These are phyloP conservation scores for Melocanna baccifera DNA, from an alignment of 176 grass and related monocot species.

Conservation along the genomic window DNA sequence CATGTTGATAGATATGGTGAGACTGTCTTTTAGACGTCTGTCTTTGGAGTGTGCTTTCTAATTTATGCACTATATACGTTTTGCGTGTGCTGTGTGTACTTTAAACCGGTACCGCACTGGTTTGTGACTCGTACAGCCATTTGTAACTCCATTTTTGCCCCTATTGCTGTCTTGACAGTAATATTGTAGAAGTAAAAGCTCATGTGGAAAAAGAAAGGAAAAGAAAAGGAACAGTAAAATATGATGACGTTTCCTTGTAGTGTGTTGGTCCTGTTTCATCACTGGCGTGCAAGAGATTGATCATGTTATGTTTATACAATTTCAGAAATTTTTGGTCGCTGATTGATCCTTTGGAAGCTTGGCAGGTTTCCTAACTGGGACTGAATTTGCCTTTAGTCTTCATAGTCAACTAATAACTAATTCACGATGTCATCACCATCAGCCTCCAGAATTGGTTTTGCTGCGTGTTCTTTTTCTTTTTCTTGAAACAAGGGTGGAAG, in stretches of 20 bases:
- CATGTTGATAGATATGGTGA: conserved; percentile 48
- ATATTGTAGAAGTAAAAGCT: conserved; percentile 4
- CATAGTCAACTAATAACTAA: not conserved
- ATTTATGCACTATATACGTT: conserved; percentile 30
- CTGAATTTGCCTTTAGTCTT: not conserved
- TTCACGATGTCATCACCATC: not conserved
- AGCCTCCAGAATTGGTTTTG: not conserved
- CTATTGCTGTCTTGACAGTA: conserved; percentile 20
- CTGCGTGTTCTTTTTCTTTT: not conserved
- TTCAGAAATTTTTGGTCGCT: not conserved
- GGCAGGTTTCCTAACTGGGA: not conserved
- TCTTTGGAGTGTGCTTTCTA: conserved; percentile 29
- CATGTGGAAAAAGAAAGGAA: not conserved
- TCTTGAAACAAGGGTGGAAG: no score
- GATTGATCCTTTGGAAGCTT: not conserved
- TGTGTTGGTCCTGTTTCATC: not conserved
- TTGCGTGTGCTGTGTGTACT: conserved; percentile 39
- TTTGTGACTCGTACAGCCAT: conserved; percentile 32
- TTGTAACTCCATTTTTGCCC: conserved; percentile 13
- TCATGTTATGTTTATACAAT: not conserved
- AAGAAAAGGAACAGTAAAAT: conserved; percentile 24
- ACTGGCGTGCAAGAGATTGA: not conserved
- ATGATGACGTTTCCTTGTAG: not conserved
- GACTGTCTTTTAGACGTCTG: conserved; percentile 51
- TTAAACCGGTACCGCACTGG: conserved; percentile 28